Evolutionary conservation across 2,329 filamentous ascomycete species (phyloP).

Genomic region (Fusarium coffeatum): DNA sequence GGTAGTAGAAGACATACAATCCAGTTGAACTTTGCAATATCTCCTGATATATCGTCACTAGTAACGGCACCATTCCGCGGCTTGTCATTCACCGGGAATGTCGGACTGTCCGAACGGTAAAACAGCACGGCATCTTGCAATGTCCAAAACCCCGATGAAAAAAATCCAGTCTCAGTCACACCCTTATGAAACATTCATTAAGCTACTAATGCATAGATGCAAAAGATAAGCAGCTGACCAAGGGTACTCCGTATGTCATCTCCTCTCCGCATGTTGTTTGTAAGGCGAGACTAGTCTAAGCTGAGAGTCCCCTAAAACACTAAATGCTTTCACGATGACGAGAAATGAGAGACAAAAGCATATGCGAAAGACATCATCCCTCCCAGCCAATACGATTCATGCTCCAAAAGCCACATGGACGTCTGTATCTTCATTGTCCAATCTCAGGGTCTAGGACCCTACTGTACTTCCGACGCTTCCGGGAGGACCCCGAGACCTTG

Average conservation of each 20-base stretch:
- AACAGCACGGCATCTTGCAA: neutral
- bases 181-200: neutral
- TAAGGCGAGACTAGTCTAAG: constrained; percentile 18
- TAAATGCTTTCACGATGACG: constrained; percentile 1
- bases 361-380: neutral
- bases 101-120: constrained; percentile 12
- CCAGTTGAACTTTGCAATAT: neutral
- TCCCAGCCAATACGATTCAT: neutral
- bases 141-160: constrained; percentile 9
- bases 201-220: neutral
- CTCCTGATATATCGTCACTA: constrained; percentile 1
- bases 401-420: constrained; percentile 18
- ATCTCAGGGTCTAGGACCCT: neutral
- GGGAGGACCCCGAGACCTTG: constrained; percentile 5
- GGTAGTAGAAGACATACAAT: neutral
- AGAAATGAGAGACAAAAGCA: neutral
- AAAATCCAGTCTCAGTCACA: constrained; percentile 1
- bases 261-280: constrained; percentile 13
- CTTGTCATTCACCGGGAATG: neutral
- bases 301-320: neutral
- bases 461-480: constrained; percentile 33
- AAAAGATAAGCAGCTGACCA: constrained; percentile 29
- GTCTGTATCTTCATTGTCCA: constrained; percentile 14
- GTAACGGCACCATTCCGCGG: neutral
- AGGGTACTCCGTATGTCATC: neutral